Evolutionary conservation across 2,329 filamentous ascomycete species (phyloP), one percentile per base, ranked within the genome.

Genomic region (Coniochaeta ligniaria): DNA sequence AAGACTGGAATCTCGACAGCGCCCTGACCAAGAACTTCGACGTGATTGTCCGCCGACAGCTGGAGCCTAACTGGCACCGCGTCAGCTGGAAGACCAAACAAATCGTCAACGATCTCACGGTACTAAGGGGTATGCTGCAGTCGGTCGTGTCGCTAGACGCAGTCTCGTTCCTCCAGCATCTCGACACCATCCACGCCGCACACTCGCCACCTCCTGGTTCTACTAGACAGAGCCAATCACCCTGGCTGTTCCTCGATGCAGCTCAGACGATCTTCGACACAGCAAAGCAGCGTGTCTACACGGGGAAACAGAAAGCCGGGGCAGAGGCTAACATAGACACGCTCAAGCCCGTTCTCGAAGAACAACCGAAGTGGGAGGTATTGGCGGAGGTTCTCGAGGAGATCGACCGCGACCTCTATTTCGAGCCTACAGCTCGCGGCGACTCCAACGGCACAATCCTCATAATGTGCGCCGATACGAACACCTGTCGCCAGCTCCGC

Each of bases 1-100:
- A 96, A 62, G 93, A 97, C 69, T 98, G 94, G 94, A 97, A 92
- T 57, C 80, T 96, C 20, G 94, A 98, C 73, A 97, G 91, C 70
- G 94, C 94, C 38, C 76, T 98, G 63, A 89, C 97, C 66, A 91
- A 89, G 70, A 96, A 92, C 68, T 99, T 99, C 72, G 95, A 98
- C 72, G 80, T 90, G 62, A 89, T 93, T 60, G 87, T 99, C 58
- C 84, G 94, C 63, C 84, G 93, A 61, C 95, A 99, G 73, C 79
- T 99, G 20, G 93, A 98, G 70, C 93, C 94, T 5, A 93, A 98
- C 61, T 99, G 95, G 95, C 95, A 99, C 76, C 86, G 95, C 59
- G 91, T 96, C 58, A 97, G 90, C 72, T 96, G 91, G 82, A 92
- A 95, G 74, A 98, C 94, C 2, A 91, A 90, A 68, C 93, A 97